Base-by-base conservation (phyloP, 495 filamentous ascomycete genomes). In the Saxispiralis lemnorum region DNA sequence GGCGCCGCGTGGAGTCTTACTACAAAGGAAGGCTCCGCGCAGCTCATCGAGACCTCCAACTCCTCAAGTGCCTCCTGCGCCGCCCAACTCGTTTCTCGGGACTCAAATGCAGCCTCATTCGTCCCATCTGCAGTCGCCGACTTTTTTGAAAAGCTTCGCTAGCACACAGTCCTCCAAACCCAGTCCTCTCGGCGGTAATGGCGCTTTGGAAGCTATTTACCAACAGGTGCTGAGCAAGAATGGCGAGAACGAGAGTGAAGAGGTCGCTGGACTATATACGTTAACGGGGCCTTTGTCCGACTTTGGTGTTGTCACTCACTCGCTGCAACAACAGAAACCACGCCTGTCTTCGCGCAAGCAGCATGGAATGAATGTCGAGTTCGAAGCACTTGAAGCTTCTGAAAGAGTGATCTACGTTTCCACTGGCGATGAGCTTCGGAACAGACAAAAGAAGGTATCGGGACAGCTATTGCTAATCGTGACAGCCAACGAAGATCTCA, bases 231-330 rank as follows among this genome's bases (percentile, higher is more conserved):
- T 46, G 15, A 35, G 21, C n/a, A 30, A 10, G 14, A 15, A 19
- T 16, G 7, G 1, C 6, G 12, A 42, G n/a, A 15, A 2, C 37
- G 30, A 12, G 6, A 44, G 44, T 6, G 42, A 31, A 15, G 40
- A 52, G 7, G 20, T 33, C 4, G 38, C 88, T 2, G 70, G 81
- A 21, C 64, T 94, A 1, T 92, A 86, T 45, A 82, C 80, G 28
- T 68, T 97, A 18, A 92, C 78, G 6, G 81, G 94, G 56, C 89
- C 89, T 24, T 64, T 95, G 45, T 67, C 83, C 2, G 85, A 95
- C 52, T 70, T 93, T 58, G 89, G 88, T 0, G 77, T 95, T 31
- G 78, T 94, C 12, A 74, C 76, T 14, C 62, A 49, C 47, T 44
- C 41, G 3, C 18, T 37, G 24, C 45, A 42, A 20, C 46, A 41